Conservation (phyloP, 208 protist species). For the Trypanosoma platydactyli region DNA sequence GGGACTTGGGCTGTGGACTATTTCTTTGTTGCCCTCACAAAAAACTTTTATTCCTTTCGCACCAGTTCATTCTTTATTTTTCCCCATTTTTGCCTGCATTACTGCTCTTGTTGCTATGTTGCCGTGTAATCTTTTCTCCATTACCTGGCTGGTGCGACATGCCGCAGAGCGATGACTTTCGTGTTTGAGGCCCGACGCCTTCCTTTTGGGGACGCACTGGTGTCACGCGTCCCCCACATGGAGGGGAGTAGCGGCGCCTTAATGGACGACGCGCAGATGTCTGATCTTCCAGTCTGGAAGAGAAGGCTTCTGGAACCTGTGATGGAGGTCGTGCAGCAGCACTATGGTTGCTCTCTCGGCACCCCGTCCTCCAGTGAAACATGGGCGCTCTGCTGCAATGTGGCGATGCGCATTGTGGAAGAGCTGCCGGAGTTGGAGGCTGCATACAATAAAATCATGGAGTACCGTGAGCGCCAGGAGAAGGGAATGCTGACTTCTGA, state of each 20-base stretch:
- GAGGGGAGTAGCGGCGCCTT: neutral
- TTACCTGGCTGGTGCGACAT: neutral
- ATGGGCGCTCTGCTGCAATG: neutral
- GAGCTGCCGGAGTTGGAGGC: slow-evolving; percentile 69
- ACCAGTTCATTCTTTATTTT: no score
- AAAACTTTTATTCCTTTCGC: no score
- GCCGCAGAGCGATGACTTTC: slow-evolving; percentile 44
- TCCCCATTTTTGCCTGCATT: neutral
- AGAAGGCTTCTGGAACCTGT: slow-evolving; percentile 54
- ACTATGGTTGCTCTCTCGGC: neutral
- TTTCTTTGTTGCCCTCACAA: no score
- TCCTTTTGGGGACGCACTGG: slow-evolving; percentile 37
- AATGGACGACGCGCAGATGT: slow-evolving; percentile 11
- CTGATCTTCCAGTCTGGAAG: slow-evolving; percentile 52
- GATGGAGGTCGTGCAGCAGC: slow-evolving; percentile 52
- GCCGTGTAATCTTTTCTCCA: neutral
- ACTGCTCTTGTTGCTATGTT: neutral
- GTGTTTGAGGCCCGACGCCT: slow-evolving; percentile 74
- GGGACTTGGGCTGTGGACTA: no score
- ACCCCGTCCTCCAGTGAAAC: neutral
- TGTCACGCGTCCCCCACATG: slow-evolving; percentile 1
- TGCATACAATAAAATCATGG: slow-evolving; percentile 45
- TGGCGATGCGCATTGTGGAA: slow-evolving; percentile 45
- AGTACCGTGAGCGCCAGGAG: slow-evolving; percentile 17
- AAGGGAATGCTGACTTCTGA: slow-evolving; percentile 29